phyloP scores from a whole-genome alignment of 768 basidiomycete species.

The Hericium erinaceus region DNA sequence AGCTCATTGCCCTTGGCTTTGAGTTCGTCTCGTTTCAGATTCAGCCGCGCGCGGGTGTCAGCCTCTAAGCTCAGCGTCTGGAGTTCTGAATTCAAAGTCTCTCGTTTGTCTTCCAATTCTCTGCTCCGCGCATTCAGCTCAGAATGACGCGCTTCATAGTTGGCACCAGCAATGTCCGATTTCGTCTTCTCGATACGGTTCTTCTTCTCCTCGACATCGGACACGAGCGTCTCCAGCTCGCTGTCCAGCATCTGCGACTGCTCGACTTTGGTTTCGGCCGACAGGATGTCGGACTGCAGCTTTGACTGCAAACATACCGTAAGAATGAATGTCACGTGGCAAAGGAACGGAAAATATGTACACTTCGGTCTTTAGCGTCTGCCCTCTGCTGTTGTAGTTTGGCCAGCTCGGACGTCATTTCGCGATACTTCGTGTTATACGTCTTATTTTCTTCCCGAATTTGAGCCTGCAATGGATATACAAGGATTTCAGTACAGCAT shows the following conservation, averaged over 20 bases:
- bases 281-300: slow-evolving; percentile 37
- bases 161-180: slow-evolving; percentile 44
- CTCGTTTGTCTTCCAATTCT: slow-evolving; percentile 57
- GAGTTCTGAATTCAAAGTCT: slow-evolving; percentile 63
- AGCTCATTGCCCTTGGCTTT: slow-evolving; percentile 59
- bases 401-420: slow-evolving; percentile 47
- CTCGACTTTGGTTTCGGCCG: slow-evolving; percentile 49
- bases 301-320: slow-evolving; percentile 13
- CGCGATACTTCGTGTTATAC: slow-evolving; percentile 49
- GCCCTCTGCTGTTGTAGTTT: slow-evolving; percentile 44
- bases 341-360: slow-evolving; percentile 17
- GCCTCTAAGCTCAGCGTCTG: slow-evolving; percentile 67
- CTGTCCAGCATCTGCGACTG: slow-evolving; percentile 42
- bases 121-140: slow-evolving; percentile 48
- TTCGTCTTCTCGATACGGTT: slow-evolving; percentile 51
- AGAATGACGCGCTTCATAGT: slow-evolving; percentile 53
- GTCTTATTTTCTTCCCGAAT: slow-evolving; percentile 49
- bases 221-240: slow-evolving; percentile 42
- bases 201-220: slow-evolving; percentile 65
- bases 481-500: too few species aligned
- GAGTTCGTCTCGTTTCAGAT: slow-evolving; percentile 62
- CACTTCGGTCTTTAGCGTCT: slow-evolving; percentile 48
- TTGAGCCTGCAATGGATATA: slow-evolving; percentile 34
- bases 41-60: slow-evolving; percentile 69
- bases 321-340: neutral